Conservation (phyloP, 2,329 filamentous ascomycete genomes). For the Huntiella moniliformis region DNA sequence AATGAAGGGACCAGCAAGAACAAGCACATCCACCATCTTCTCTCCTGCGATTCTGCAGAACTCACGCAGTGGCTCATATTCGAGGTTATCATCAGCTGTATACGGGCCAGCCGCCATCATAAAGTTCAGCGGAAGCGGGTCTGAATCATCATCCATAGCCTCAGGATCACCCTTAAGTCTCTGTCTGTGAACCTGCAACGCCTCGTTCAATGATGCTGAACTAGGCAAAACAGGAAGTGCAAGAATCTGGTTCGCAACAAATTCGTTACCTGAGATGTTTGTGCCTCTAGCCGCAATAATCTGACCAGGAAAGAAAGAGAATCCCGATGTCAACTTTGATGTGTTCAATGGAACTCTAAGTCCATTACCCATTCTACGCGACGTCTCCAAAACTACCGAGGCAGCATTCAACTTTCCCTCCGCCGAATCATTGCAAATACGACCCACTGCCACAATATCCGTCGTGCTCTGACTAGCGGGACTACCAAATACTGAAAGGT, state of each 20-base stretch:
- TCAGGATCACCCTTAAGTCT: conserved; percentile 47
- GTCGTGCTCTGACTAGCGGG: conserved; percentile 68
- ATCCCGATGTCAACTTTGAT: conserved; percentile 39
- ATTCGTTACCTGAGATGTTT: conserved; percentile 71
- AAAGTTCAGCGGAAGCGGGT: conserved; percentile 47
- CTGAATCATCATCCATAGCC: conserved; percentile 33
- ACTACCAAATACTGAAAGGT: conserved; percentile 69
- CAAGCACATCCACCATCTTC: conserved; percentile 55
- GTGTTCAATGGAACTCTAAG: conserved; percentile 65
- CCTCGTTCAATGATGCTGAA: conserved; percentile 48
- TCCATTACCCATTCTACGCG: conserved; percentile 64
- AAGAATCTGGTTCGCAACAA: conserved; percentile 61
- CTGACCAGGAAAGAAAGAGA: conserved; percentile 85
- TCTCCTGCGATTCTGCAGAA: conserved; percentile 63
- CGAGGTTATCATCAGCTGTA: conserved; percentile 78
- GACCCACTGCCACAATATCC: conserved; percentile 75
- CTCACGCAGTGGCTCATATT: conserved; percentile 70
- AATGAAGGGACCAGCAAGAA: conserved; percentile 74
- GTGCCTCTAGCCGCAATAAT: conserved; percentile 74
- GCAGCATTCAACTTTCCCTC: conserved; percentile 74
- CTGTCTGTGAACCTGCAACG: conserved; percentile 49
- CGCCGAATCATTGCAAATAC: conserved; percentile 73
- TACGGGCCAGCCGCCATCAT: conserved; percentile 74
- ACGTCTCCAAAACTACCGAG: conserved; percentile 76
- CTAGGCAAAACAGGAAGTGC: conserved; percentile 54